Evolutionary conservation across 805 yeast species (phyloP), one percentile per base, ranked within the genome.

Genomic region (Lipomyces kockii): DNA sequence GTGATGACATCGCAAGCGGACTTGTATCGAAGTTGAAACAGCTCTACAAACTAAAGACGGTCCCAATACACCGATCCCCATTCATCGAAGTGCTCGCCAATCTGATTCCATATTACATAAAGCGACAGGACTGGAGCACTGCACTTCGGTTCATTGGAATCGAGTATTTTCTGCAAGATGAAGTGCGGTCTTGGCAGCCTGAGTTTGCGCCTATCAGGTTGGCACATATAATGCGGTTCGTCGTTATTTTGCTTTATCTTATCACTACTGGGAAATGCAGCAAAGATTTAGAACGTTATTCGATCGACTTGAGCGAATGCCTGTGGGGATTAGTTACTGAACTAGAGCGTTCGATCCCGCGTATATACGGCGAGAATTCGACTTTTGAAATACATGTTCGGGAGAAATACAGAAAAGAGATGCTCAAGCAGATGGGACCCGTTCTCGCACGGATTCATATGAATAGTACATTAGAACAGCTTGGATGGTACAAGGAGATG

Each of bases 161-260:
- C 51, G 65, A 65, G 39, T 59, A 65, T 46, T 61, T 61, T 27
- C 4, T 25, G 8, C 65, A 61, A 34, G 68, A 65, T 39, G 54
- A 54, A 29, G 22, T 60, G 14, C 56, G 43, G 34, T 32, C 57
- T 1, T 27, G 17, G 14, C 29, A 22, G 9, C 56, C 35, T 14
- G 58, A 20, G 52, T 63, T 43, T 46, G 25, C 49, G 25, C 60
- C 62, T 5, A 25, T 56, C 14, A 52, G 65, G 11, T 29, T 65
- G 14, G 65, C 68, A 3, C 68, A 65, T 27, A 57, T 52, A 29
- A 37, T 59, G 37, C 32, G 68, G 32, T 61, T 64, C 49, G 51
- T 52, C 1, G 52, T 64, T 20, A 60, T 64, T 6, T 43, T 64
- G 25, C 22, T 61, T 2, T 35, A 39, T 39, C 17, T 58, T 61